These are phyloP conservation scores for Vanilla planifolia DNA, from an alignment of 106 monocot genomes.

Conservation along the genomic window DNA sequence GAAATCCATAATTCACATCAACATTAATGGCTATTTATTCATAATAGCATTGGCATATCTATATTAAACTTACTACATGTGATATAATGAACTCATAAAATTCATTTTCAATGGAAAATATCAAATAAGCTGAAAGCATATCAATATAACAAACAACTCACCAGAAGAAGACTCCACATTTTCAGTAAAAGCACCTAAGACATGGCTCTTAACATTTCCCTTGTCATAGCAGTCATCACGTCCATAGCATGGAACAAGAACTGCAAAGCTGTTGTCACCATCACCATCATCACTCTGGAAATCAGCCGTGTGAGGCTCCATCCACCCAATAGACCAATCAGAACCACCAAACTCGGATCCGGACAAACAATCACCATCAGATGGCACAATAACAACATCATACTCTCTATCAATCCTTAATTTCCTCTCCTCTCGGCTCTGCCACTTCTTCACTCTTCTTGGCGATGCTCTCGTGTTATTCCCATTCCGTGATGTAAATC, in stretches of 20 bases:
- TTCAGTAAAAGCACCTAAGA: constrained; percentile 9
- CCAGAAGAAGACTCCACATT: constrained; percentile 17
- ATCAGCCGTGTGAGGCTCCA: constrained; percentile 60
- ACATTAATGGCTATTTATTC: too few species aligned
- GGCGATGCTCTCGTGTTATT: constrained; percentile 14
- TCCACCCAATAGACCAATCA: constrained; percentile 85
- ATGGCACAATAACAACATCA: constrained; percentile 62
- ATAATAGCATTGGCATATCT: too few species aligned
- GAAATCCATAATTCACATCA: too few species aligned
- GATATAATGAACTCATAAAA: too few species aligned
- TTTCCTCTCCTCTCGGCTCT: constrained; percentile 34
- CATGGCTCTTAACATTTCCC: constrained; percentile 8
- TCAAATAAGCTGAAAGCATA: too few species aligned
- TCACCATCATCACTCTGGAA: constrained; percentile 27
- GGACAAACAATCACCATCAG: constrained; percentile 62
- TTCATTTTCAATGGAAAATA: too few species aligned
- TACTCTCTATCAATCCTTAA: constrained; percentile 56
- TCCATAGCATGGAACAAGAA: constrained; percentile 70
- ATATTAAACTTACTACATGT: too few species aligned
- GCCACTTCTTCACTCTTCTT: constrained; percentile 24
- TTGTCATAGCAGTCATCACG: constrained; percentile 23
- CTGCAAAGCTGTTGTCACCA: constrained; percentile 57
- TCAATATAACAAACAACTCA: constrained; percentile 13
- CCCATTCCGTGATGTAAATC: constrained; percentile 13
- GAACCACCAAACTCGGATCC: constrained; percentile 75